Evolutionary conservation across 805 yeast species (phyloP).

Genomic region (Candida ponderosae): DNA sequence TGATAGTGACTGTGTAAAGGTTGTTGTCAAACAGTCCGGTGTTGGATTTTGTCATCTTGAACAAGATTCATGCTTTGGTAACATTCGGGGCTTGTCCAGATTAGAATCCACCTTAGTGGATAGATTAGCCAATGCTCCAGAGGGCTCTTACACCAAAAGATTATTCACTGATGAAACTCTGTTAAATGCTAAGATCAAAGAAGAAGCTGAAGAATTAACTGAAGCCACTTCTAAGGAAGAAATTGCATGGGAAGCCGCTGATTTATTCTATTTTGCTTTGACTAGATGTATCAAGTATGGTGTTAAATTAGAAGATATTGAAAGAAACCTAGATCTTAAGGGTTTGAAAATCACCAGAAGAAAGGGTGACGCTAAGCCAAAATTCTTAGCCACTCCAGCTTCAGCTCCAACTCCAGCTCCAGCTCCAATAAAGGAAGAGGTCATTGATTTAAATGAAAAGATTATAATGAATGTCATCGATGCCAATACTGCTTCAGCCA

Average conservation of each 20-base stretch:
- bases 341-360: slow-evolving; percentile 84
- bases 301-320: slow-evolving; percentile 74
- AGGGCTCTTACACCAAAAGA: slow-evolving; percentile 90
- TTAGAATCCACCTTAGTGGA: slow-evolving; percentile 60
- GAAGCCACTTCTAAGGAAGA: slow-evolving; percentile 68
- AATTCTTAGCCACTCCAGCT: slow-evolving; percentile 36
- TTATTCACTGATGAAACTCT: slow-evolving; percentile 71
- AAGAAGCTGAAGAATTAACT: slow-evolving; percentile 92
- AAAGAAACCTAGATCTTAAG: slow-evolving; percentile 76
- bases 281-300: slow-evolving; percentile 71
- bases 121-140: slow-evolving; percentile 68
- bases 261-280: slow-evolving; percentile 70
- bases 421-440: slow-evolving; percentile 13
- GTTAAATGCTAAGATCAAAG: slow-evolving; percentile 80
- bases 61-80: slow-evolving; percentile 75
- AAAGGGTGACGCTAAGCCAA: slow-evolving; percentile 91
- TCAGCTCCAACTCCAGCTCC: slow-evolving; percentile 12
- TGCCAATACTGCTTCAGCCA: slow-evolving; percentile 36
- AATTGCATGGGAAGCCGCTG: slow-evolving; percentile 97
- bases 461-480: slow-evolving; percentile 31
- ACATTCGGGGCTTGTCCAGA: slow-evolving; percentile 54
- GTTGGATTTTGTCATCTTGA: slow-evolving; percentile 90
- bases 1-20: slow-evolving; percentile 85
- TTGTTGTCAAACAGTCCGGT: slow-evolving; percentile 79
- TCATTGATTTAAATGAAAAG: slow-evolving; percentile 19